These are phyloP conservation scores for Bryopsis sp. DNA, from an alignment of 139 green algal genomes.

Conservation along the genomic window DNA sequence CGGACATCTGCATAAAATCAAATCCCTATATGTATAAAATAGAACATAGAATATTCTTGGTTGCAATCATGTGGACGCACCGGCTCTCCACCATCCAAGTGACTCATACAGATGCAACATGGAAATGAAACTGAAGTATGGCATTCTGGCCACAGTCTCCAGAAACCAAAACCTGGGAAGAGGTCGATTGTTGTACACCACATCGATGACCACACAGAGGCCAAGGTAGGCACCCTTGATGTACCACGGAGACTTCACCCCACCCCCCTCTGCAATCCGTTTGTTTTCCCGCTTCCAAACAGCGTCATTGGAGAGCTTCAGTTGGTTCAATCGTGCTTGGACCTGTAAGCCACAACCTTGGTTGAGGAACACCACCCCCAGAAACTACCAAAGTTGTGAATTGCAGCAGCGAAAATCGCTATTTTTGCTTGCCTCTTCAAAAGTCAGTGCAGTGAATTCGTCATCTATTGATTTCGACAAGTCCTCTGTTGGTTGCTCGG, in stretches of 20 bases:
- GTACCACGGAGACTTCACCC: constrained; percentile 36
- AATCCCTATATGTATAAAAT: too few species aligned
- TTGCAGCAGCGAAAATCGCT: too few species aligned
- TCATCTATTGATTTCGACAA: constrained; percentile 2
- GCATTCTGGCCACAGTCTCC: constrained; percentile 86
- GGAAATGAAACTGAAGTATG: constrained; percentile 93
- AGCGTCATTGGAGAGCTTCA: constrained; percentile 66
- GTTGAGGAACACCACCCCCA: too few species aligned
- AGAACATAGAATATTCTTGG: too few species aligned
- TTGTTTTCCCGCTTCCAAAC: constrained; percentile 66
- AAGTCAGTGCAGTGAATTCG: too few species aligned
- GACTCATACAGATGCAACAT: constrained; percentile 90
- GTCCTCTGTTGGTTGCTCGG: not conserved
- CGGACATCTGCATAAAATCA: too few species aligned
- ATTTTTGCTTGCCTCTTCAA: too few species aligned
- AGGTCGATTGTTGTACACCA: constrained; percentile 58
- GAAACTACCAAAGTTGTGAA: too few species aligned
- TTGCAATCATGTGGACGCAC: too few species aligned
- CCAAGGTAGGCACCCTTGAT: constrained; percentile 55
- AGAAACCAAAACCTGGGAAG: constrained; percentile 80
- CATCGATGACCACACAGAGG: constrained; percentile 66
- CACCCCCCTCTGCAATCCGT: constrained; percentile 28
- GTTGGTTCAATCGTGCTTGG: constrained; percentile 33
- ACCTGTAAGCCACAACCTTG: constrained; percentile 33
- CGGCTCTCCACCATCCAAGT: constrained; percentile 78